Conservation (phyloP, 2,329 filamentous ascomycete species). For the Penicillium sp. region DNA sequence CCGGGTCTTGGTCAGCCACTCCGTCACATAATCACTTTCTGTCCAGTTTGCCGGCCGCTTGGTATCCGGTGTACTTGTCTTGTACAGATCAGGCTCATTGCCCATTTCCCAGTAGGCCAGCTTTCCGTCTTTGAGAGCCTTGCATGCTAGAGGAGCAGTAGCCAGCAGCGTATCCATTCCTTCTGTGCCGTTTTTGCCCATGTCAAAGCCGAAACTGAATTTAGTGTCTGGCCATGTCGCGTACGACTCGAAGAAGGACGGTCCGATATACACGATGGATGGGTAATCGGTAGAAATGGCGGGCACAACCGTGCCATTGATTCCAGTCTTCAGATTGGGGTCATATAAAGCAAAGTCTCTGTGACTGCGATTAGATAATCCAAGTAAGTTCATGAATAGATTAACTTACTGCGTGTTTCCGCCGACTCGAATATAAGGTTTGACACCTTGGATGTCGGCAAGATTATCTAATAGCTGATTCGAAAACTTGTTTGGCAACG, state of each 20-base stretch:
- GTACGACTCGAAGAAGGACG: conserved; percentile 65
- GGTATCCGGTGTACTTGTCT: conserved; percentile 52
- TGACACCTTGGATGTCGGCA: conserved; percentile 54
- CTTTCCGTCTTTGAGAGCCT: conserved; percentile 53
- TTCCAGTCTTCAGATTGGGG: conserved; percentile 49
- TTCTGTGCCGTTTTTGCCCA: conserved; percentile 53
- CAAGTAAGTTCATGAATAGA: no score
- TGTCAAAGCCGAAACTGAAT: conserved; percentile 64
- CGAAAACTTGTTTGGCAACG: conserved; percentile 60
- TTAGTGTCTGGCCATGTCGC: conserved; percentile 56
- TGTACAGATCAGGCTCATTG: conserved; percentile 64
- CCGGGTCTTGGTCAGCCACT: conserved; percentile 59
- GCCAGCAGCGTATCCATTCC: conserved; percentile 55
- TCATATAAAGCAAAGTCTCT: conserved; percentile 63
- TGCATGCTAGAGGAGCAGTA: conserved; percentile 59
- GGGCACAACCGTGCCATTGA: conserved; percentile 55
- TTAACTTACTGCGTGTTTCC: conserved; percentile 60
- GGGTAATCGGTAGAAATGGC: conserved; percentile 59
- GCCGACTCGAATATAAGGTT: conserved; percentile 63
- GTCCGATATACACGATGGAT: conserved; percentile 60
- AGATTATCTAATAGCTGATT: conserved; percentile 61
- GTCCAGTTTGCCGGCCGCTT: conserved; percentile 56
- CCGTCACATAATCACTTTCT: conserved; percentile 56
- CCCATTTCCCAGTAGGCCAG: conserved; percentile 63
- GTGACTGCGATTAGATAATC: not conserved